Base-by-base conservation (phyloP, 495 filamentous ascomycete species). In the Acidomyces sp. region DNA sequence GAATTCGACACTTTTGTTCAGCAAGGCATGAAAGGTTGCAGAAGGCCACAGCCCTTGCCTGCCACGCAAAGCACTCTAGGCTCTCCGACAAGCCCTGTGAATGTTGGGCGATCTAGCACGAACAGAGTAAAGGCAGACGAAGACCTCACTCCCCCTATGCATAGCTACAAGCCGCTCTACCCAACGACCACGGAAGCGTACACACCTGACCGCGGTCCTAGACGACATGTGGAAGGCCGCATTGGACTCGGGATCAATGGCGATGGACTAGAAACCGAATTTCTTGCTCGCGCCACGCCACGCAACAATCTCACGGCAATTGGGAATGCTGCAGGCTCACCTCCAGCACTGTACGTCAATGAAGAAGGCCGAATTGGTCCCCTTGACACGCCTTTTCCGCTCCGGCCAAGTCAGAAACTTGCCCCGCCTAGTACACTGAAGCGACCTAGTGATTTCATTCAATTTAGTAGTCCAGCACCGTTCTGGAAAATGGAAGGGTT, bases 401-500 rank as follows among this genome's bases (percentile, higher is more conserved):
- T 51, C 34, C 43, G 54, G 27, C 36, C 41, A 22, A 39, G 24
- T 20, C 45, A 53, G 45, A 29, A 37, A 19, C 75, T 94, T 21
- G 85, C 82, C 1, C 85, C 87, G 15, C 90, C 90, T 0, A 88
- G 80, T 53, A 93, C 90, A 0, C 75, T 80, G 4, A 84, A 90
- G 52, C 70, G 87, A 29, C 92, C 92, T 2, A 93, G 85, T 51
- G 85, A 88, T 56, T 90, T 87, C 62, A 86, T 95, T 75, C 83
- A 86, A 13, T 86, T 88, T 55, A 88, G 81, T 55, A 92, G 82
- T 16, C 90, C 90, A 0, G 90, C 92, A n/a, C 85, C 88, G 15
- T 96, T 95, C 63, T 96, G 88, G 88, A 92, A 84, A 54, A 51
- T 51, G 48, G 48, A 51, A 15, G 48, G 48, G 6, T 26, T 51